Evolutionary conservation across 768 basidiomycete species (phyloP).

Genomic region (Naematelia aurantialba): DNA sequence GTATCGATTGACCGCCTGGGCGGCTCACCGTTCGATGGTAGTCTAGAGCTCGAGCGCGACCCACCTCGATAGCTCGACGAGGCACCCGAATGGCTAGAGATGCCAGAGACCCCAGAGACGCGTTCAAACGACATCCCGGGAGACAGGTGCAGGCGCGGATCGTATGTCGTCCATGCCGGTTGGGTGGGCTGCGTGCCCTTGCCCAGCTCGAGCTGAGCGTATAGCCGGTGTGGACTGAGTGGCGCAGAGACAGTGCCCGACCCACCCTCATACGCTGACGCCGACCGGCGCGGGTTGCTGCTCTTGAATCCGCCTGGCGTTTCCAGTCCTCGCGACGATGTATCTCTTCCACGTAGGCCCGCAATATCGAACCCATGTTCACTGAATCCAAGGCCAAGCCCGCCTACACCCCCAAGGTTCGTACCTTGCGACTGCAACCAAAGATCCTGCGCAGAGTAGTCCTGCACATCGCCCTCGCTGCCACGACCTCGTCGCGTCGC

Average conservation of each 20-base stretch:
- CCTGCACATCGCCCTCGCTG: slow-evolving; percentile 25
- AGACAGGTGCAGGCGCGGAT: slow-evolving; percentile 23
- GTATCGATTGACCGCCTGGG: slow-evolving; percentile 1
- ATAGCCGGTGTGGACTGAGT: slow-evolving; percentile 42
- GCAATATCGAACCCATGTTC: slow-evolving; percentile 15
- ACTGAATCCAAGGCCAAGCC: slow-evolving; percentile 33
- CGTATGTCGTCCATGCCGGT: slow-evolving; percentile 15
- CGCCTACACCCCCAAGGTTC: slow-evolving; percentile 36
- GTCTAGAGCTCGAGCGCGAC: neutral
- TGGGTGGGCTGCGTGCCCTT: slow-evolving; percentile 23
- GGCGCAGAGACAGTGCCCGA: slow-evolving; percentile 47
- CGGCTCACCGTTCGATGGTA: neutral
- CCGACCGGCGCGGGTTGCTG: slow-evolving; percentile 17
- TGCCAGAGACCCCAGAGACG: slow-evolving; percentile 7
- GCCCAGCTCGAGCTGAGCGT: slow-evolving; percentile 45
- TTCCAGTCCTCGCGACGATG: slow-evolving; percentile 34
- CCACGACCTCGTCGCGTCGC: slow-evolving; percentile 28
- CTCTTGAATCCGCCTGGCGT: slow-evolving; percentile 28
- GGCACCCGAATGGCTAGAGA: no score
- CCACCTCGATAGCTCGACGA: neutral
- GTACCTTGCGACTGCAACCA: slow-evolving; percentile 47
- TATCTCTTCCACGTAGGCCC: slow-evolving; percentile 36
- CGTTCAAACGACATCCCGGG: slow-evolving; percentile 25
- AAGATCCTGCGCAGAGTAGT: slow-evolving; percentile 45
- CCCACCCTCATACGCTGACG: slow-evolving; percentile 26